Conservation (phyloP, 108 stramenopile species). For the Hondaea fermentalgiana region DNA sequence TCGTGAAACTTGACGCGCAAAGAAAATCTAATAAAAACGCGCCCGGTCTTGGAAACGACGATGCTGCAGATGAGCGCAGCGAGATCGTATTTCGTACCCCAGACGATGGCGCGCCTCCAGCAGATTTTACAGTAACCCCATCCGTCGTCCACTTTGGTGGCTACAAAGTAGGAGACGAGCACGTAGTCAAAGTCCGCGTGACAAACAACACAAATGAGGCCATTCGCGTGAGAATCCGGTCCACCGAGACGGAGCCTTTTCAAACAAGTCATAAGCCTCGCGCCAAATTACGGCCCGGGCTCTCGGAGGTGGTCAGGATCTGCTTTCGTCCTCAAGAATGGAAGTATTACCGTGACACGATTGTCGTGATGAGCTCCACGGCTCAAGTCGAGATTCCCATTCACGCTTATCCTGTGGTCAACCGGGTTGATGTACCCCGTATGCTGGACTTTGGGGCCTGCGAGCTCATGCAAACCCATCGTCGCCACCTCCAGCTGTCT, state of each 20-base stretch:
- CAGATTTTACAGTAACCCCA: neutral
- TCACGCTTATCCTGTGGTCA: conserved; percentile 43
- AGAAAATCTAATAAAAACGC: too few species aligned
- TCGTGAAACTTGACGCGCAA: too few species aligned
- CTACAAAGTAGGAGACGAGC: conserved; percentile 22
- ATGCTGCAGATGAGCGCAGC: too few species aligned
- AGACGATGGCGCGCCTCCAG: neutral
- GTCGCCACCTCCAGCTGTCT: neutral
- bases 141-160: conserved; percentile 35
- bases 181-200: conserved; percentile 24
- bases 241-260: conserved; percentile 24
- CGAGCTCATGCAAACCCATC: conserved; percentile 22
- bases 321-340: conserved; percentile 34
- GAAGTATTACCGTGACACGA: conserved; percentile 37
- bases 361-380: conserved; percentile 24
- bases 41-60: too few species aligned
- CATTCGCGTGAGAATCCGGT: conserved; percentile 23
- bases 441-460: conserved; percentile 34
- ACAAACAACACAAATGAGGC: conserved; percentile 27
- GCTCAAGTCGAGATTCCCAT: conserved; percentile 37
- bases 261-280: conserved; percentile 29
- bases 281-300: conserved; percentile 27
- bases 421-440: conserved; percentile 29
- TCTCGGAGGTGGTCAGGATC: conserved; percentile 24
- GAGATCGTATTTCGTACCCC: too few species aligned